Conservation (phyloP, 345 rosid species). For the Lenwebbia sp. region DNA sequence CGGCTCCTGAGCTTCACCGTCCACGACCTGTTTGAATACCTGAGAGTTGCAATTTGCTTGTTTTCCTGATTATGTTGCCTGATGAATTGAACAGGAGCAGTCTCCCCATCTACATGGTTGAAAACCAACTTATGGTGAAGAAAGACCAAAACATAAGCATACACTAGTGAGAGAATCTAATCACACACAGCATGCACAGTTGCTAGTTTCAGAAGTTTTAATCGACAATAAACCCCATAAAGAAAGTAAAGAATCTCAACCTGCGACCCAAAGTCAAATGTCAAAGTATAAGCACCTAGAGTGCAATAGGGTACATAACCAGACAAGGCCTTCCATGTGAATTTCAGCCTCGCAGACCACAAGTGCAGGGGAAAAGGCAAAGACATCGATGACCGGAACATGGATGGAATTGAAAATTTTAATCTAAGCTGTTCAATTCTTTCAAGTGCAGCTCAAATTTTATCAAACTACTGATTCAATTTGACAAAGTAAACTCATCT, state of each 20-base stretch:
- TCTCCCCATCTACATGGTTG: neutral
- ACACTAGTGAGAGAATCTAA: neutral
- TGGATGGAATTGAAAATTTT: neutral
- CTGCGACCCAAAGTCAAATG: neutral
- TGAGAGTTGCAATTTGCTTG: neutral
- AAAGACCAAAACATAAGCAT: neutral
- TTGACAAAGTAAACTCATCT: neutral
- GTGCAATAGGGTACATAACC: neutral
- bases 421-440: neutral
- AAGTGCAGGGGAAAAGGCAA: neutral
- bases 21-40: accelerated
- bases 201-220: neutral
- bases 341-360: neutral
- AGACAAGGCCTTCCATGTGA: neutral
- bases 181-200: accelerated
- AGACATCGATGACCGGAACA: neutral
- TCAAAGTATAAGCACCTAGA: neutral
- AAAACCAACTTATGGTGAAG: neutral
- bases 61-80: neutral
- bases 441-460: neutral
- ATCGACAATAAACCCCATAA: neutral
- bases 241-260: neutral
- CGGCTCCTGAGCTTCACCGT: accelerated
- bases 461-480: neutral
- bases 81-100: neutral